These are phyloP conservation scores for Candida pseudoglaebosa DNA, from an alignment of 805 yeast genomes.

Conservation along the genomic window DNA sequence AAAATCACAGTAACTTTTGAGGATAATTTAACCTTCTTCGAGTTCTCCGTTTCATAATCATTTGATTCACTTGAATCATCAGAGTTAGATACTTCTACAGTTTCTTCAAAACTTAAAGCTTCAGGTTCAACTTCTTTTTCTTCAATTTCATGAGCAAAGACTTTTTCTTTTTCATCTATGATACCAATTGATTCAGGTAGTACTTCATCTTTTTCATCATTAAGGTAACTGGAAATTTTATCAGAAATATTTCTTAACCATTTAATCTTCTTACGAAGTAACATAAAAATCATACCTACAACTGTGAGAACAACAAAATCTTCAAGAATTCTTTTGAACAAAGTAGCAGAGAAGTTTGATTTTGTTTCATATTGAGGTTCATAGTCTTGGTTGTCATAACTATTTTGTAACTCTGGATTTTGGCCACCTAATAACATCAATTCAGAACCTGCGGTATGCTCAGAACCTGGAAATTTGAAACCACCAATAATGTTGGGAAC, in stretches of 20 bases:
- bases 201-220: constrained; percentile 16
- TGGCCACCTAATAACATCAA: constrained; percentile 10
- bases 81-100: constrained; percentile 6
- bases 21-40: neutral
- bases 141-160: constrained; percentile 5
- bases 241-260: constrained; percentile 5
- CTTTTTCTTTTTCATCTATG: constrained; percentile 4
- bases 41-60: neutral
- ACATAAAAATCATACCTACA: constrained; percentile 30
- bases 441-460: constrained; percentile 8
- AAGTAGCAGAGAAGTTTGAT: neutral
- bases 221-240: constrained; percentile 5
- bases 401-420: neutral
- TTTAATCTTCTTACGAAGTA: constrained; percentile 33
- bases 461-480: constrained; percentile 23
- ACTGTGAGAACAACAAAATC: constrained; percentile 45
- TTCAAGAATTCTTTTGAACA: constrained; percentile 36
- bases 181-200: neutral
- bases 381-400: neutral
- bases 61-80: constrained; percentile 8
- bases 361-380: neutral
- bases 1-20: constrained; percentile 19
- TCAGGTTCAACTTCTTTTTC: constrained; percentile 1
- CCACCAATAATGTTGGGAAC: constrained; percentile 34
- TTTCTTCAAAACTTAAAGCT: neutral